A percentile compares a stretch with the other conserved stretches of the same genome.
These are phyloP conservation scores for Hypoxylon sp. DNA, from an alignment of 2,329 filamentous ascomycete species.

Conservation along the genomic window DNA sequence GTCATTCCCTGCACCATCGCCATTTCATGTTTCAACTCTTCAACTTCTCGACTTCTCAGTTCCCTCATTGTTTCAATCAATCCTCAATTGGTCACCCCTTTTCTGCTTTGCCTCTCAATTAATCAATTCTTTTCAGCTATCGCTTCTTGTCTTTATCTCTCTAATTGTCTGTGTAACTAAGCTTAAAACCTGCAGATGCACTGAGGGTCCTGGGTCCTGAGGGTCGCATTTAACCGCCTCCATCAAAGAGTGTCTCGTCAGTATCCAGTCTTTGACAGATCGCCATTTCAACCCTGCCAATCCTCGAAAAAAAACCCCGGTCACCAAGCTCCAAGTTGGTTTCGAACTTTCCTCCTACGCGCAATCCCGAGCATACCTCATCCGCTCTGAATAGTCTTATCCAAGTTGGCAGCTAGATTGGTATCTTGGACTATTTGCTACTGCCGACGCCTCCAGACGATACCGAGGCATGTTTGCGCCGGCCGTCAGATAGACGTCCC, in stretches of 20 bases:
- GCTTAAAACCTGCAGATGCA: conserved; percentile 29
- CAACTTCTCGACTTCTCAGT: neutral
- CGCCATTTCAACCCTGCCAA: conserved; percentile 38
- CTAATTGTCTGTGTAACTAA: conserved; percentile 15
- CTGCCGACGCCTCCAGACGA: conserved; percentile 13
- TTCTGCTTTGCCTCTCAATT: conserved; percentile 8
- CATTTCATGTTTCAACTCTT: conserved; percentile 27
- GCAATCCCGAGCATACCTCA: conserved; percentile 16
- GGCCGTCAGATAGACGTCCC: conserved; percentile 37
- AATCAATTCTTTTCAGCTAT: conserved; percentile 1
- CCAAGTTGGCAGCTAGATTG: conserved; percentile 15
- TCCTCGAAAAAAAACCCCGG: conserved; percentile 16
- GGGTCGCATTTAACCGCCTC: conserved; percentile 44
- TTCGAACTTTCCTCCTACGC: conserved; percentile 25
- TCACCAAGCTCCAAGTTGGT: conserved; percentile 21
- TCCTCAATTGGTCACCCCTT: conserved; percentile 4
- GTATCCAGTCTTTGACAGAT: conserved; percentile 42
- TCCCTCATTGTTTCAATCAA: conserved; percentile 13
- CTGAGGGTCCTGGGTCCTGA: conserved; percentile 25
- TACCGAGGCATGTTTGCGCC: conserved; percentile 46
- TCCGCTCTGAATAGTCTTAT: conserved; percentile 6
- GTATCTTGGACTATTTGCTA: conserved; percentile 8
- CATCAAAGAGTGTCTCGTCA: conserved; percentile 27
- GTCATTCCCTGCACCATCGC: conserved; percentile 38
- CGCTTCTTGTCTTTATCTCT: conserved; percentile 12